These are phyloP conservation scores for Leishmania tarentolae DNA, from an alignment of 208 protist species.

Conservation along the genomic window DNA sequence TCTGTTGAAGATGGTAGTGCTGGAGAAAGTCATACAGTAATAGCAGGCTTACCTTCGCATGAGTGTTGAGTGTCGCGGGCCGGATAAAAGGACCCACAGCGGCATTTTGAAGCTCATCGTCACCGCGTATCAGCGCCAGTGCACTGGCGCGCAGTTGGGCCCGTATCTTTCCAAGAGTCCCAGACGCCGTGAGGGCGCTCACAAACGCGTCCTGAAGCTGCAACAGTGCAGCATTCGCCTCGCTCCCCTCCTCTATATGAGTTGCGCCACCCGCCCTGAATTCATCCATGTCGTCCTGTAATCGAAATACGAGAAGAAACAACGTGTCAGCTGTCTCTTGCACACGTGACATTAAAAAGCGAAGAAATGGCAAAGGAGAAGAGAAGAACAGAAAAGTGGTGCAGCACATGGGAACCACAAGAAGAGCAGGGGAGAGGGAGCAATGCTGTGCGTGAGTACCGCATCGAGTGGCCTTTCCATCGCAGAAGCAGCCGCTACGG, in stretches of 20 bases:
- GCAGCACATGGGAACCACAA: background rate
- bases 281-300: constrained; percentile 23
- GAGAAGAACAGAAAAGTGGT: background rate
- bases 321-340: background rate
- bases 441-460: background rate
- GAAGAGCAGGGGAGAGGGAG: background rate
- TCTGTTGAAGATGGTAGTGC: constrained; percentile 50
- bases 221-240: constrained; percentile 67
- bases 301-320: background rate
- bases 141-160: constrained; percentile 76
- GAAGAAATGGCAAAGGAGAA: background rate
- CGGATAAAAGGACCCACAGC: constrained; percentile 38
- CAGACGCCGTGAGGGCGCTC: constrained; percentile 54
- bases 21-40: constrained; percentile 78
- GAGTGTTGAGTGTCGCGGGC: constrained; percentile 21
- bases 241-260: constrained; percentile 52
- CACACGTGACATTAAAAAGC: no score
- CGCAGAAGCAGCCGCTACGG: background rate
- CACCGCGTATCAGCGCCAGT: constrained; percentile 66
- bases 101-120: constrained; percentile 47
- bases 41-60: constrained; percentile 53
- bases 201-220: constrained; percentile 80
- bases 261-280: constrained; percentile 10
- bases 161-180: constrained; percentile 69
- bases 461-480: background rate